A percentile compares a stretch with the other conserved stretches of the same genome.
Conservation (phyloP, 805 yeast genomes). For the Hanseniaspora occidentalis region DNA sequence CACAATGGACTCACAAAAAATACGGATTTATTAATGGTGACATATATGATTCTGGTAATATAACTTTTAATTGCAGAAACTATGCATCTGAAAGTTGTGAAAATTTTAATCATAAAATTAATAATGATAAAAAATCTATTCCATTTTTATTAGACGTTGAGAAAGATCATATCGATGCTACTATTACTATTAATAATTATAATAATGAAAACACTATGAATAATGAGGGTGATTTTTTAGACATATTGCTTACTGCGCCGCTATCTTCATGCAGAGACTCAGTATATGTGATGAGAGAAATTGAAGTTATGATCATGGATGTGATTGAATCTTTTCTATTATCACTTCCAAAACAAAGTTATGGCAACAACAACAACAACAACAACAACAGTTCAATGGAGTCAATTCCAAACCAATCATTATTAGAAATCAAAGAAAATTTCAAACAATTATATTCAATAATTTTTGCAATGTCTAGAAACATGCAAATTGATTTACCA, state of each 20-base stretch:
- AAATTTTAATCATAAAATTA: no score
- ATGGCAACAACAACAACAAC: constrained; percentile 5
- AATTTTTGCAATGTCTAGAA: background rate
- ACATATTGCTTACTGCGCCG: constrained; percentile 12
- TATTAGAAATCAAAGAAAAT: background rate
- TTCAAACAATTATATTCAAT: background rate
- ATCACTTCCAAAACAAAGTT: background rate
- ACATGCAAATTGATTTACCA: background rate
- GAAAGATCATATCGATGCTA: background rate
- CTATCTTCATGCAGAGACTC: constrained; percentile 10
- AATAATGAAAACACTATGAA: background rate
- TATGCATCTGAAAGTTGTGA: background rate
- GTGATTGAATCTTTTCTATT: constrained; percentile 1
- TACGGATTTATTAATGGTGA: background rate
- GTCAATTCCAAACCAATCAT: background rate
- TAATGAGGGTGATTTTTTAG: constrained; percentile 5
- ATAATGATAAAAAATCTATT: background rate
- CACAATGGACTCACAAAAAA: background rate
- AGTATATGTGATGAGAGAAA: constrained; percentile 10
- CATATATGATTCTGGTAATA: background rate
- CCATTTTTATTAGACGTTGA: background rate
- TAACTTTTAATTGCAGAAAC: background rate
- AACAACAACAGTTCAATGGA: background rate
- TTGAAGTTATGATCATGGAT: constrained; percentile 9
- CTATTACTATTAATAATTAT: background rate